phyloP scores from a whole-genome alignment of 257 asterid species.

The Ilex aquifolium region DNA sequence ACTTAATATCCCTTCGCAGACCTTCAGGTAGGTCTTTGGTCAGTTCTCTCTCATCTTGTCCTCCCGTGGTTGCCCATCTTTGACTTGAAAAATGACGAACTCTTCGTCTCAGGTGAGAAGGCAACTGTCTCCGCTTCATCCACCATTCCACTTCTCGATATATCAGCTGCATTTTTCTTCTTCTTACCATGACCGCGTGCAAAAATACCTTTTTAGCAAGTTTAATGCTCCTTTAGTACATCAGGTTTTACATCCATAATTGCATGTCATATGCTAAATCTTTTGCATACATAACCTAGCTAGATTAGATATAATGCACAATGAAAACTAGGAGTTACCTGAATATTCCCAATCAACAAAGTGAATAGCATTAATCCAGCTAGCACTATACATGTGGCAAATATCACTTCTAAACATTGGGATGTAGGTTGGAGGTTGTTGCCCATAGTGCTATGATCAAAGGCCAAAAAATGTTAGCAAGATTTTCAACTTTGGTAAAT shows the following conservation, averaged over 20 bases:
- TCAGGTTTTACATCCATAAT: too few relatives aligned
- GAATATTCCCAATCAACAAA: constrained; percentile 84
- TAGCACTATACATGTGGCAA: constrained; percentile 69
- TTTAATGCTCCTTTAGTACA: too few relatives aligned
- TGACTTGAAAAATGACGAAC: constrained; percentile 80
- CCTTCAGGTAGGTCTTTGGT: constrained; percentile 82
- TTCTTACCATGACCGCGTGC: constrained; percentile 91
- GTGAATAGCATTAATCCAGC: constrained; percentile 91
- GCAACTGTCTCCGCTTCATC: constrained; percentile 92
- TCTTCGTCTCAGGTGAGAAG: constrained; percentile 63
- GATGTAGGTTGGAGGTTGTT: constrained; percentile 90
- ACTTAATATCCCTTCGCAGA: constrained; percentile 86
- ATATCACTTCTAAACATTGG: constrained; percentile 73
- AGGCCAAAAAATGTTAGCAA: not conserved
- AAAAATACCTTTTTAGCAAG: constrained; percentile 48
- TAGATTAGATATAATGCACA: too few relatives aligned
- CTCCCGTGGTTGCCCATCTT: constrained; percentile 63
- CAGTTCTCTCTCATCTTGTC: constrained; percentile 78
- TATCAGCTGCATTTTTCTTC: constrained; percentile 83
- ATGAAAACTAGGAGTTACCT: constrained; percentile 31
- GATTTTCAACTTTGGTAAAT: too few relatives aligned
- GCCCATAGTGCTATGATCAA: constrained; percentile 73
- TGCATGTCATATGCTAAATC: too few relatives aligned
- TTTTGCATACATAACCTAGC: too few relatives aligned
- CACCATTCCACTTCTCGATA: constrained; percentile 98